Evolutionary conservation across 352 stramenopile species (phyloP), one percentile per base, ranked within the genome.

Genomic region (Phytophthora foliorum): DNA sequence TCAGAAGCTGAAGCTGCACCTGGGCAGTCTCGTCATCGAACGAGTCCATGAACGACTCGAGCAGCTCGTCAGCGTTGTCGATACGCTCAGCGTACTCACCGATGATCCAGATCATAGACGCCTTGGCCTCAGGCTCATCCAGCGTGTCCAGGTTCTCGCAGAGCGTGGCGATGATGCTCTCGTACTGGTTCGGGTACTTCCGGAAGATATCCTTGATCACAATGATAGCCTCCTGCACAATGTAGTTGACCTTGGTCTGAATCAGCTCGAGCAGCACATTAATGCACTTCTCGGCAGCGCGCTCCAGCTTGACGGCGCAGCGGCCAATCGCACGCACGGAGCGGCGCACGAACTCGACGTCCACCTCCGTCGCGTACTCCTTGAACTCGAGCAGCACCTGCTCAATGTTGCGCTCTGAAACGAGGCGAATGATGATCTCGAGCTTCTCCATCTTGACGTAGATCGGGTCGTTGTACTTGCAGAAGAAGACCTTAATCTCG

Each of bases 121-220:
- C 98, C 86, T 99, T 99, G 11, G 98, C 98, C 72, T 99, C 94
- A 0, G 98, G 98, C 73, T 99, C 98, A 76, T 99, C 98, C 22
- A 99, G 75, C 10, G 97, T 99, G 78, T 99, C 98, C n/a, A 99
- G 80, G 78, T 99, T 99, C 71, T 99, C 97, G 74, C 98, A 99
- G 16, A 99, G 81, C 9, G 97, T 99, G 22, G 95, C 97, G 78
- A 99, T 99, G 78, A 99, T 99, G 62, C 84, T 97, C 80, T 99
- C 98, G 75, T 99, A 99, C 64, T 98, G 92, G 85, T 99, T 99
- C 62, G 97, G 97, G 84, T 99, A 99, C 74, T 98, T 98, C 51
- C 98, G 94, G 91, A 99, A 99, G 65, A 99, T 99, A 69, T 99
- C 97, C 79, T 99, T 99, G 79, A 99, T 99, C 27, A 99, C 98